These are phyloP conservation scores for Salvia rosmarinus DNA, from an alignment of 257 asterid genomes.

Conservation along the genomic window DNA sequence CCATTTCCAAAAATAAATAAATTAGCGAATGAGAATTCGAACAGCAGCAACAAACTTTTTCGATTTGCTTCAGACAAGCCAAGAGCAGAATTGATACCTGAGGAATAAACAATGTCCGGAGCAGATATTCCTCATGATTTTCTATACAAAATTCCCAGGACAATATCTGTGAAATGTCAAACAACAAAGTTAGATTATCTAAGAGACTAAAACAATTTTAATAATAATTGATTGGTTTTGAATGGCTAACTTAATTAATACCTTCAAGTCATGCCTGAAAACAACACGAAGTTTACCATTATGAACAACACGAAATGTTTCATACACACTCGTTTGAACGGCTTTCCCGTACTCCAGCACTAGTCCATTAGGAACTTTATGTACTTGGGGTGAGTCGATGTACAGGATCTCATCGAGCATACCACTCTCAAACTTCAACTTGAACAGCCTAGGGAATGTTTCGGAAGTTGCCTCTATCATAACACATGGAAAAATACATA, in stretches of 20 bases:
- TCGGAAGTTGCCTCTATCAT: slow-evolving; percentile 60
- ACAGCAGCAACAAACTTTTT: neutral
- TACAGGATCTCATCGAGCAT: slow-evolving; percentile 54
- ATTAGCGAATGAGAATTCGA: neutral
- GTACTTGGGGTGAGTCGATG: slow-evolving; percentile 53
- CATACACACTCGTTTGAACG: slow-evolving; percentile 49
- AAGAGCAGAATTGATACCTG: slow-evolving; percentile 47
- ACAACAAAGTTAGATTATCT: slow-evolving; percentile 7
- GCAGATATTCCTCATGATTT: slow-evolving; percentile 59
- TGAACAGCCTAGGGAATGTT: slow-evolving; percentile 54
- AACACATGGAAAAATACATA: slow-evolving; percentile 21
- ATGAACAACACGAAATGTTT: slow-evolving; percentile 52
- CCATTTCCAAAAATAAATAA: neutral
- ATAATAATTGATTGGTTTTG: neutral
- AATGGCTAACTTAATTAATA: slow-evolving; percentile 30
- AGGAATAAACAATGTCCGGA: slow-evolving; percentile 45
- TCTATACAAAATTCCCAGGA: slow-evolving; percentile 69
- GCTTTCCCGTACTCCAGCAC: slow-evolving; percentile 57
- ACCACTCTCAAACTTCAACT: slow-evolving; percentile 55
- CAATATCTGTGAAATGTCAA: slow-evolving; percentile 47
- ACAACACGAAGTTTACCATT: slow-evolving; percentile 63
- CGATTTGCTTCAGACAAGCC: slow-evolving; percentile 15
- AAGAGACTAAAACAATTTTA: neutral
- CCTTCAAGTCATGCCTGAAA: slow-evolving; percentile 70
- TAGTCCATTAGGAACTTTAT: slow-evolving; percentile 42